Evolutionary conservation across 371 early-diverging fungal species (phyloP).

Genomic region (Apophysomyces ossiformis): DNA sequence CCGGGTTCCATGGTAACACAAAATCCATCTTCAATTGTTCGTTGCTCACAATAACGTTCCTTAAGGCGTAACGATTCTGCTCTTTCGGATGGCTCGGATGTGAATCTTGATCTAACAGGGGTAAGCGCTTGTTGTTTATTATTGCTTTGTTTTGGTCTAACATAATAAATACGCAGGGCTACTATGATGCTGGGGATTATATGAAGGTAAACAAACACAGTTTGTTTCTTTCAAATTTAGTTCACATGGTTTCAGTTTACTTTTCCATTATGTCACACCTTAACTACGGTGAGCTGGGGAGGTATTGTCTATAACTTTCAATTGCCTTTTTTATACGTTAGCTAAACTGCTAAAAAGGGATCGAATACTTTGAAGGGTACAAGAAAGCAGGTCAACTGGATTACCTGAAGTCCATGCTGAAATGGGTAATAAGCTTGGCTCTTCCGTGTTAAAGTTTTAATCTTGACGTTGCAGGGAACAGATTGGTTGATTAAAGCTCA

Average conservation of each 20-base stretch:
- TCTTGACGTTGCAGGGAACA: slow-evolving; percentile 1
- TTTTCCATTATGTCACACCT: neutral
- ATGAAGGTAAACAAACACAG: neutral
- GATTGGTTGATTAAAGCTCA: slow-evolving; percentile 36
- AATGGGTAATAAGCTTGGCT: slow-evolving; percentile 1
- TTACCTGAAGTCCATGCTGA: neutral
- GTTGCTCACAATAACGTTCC: neutral
- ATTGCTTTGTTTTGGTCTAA: neutral
- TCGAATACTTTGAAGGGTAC: slow-evolving; percentile 1
- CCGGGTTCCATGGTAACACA: neutral
- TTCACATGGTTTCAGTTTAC: slow-evolving; percentile 7
- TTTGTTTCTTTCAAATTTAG: neutral
- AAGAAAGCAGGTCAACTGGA: slow-evolving; percentile 1
- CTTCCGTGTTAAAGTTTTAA: neutral
- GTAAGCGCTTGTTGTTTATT: neutral
- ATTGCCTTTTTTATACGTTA: neutral
- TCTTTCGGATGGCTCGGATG: neutral
- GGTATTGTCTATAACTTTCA: neutral
- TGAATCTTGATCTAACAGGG: neutral
- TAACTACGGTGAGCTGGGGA: slow-evolving; percentile 2
- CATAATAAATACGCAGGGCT: neutral
- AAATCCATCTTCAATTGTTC: neutral
- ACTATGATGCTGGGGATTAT: slow-evolving; percentile 5
- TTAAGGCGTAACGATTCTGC: slow-evolving; percentile 1
- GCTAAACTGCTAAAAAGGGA: neutral